Conservation (phyloP, 371 early-diverging fungal species). For the Chytridiales sp. region DNA sequence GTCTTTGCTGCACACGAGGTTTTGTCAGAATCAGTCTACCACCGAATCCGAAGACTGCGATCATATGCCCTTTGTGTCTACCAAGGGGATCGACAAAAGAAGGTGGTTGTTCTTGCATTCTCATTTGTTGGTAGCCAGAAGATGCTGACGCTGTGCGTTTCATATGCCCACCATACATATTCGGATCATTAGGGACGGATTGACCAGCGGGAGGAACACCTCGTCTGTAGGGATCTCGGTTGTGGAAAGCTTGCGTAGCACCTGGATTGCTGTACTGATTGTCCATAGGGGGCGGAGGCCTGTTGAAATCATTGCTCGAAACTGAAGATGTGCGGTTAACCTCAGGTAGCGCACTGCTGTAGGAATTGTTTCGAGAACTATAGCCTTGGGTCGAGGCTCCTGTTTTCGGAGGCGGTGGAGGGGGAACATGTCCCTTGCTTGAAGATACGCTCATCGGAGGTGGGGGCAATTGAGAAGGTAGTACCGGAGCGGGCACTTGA, state of each 20-base stretch:
- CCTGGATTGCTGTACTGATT: not conserved
- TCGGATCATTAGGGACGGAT: no score
- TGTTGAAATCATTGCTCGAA: no score
- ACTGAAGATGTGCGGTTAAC: no score
- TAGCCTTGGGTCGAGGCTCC: no score
- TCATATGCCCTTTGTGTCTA: slow-evolving; percentile 66
- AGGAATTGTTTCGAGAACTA: no score
- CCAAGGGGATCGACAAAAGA: slow-evolving; percentile 65
- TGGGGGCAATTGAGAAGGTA: slow-evolving; percentile 1
- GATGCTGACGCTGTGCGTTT: not conserved
- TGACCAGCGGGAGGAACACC: not conserved
- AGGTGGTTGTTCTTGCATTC: slow-evolving; percentile 23
- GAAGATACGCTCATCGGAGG: slow-evolving; percentile 1
- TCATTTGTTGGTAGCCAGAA: not conserved
- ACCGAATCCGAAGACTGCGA: slow-evolving; percentile 84
- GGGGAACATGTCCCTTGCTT: not conserved
- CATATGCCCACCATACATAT: not conserved
- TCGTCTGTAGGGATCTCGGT: not conserved
- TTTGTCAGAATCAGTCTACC: slow-evolving; percentile 76
- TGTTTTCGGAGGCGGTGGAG: not conserved
- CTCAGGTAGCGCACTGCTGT: no score
- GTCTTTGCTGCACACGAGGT: slow-evolving; percentile 70
- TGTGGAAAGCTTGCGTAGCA: not conserved
- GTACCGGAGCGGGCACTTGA: not conserved
- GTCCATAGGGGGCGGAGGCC: not conserved